Evolutionary conservation across 768 basidiomycete genomes (phyloP).

Genomic region (Trametes gibbosa): DNA sequence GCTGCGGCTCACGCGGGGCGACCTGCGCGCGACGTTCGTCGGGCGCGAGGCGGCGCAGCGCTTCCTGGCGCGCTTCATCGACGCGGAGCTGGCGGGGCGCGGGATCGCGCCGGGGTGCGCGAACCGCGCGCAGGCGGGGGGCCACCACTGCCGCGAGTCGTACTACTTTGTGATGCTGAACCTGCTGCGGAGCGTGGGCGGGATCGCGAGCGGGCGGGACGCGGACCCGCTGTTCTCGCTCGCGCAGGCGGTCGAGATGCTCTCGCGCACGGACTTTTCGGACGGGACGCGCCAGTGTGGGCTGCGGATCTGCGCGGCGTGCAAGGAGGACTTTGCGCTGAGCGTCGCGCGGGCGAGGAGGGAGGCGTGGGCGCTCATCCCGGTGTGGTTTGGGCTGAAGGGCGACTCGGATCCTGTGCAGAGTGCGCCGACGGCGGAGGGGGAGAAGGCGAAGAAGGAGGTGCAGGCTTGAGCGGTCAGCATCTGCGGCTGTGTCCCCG

Average conservation of each 20-base stretch:
- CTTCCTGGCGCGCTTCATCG: constrained; percentile 60
- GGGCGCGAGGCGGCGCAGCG: constrained; percentile 67
- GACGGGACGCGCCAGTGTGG: constrained; percentile 56
- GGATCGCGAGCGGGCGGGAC: constrained; percentile 69
- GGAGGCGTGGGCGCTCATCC: constrained; percentile 61
- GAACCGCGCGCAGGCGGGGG: constrained; percentile 36
- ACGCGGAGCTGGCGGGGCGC: constrained; percentile 50
- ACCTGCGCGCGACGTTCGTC: constrained; percentile 44
- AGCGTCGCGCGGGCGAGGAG: constrained; percentile 45
- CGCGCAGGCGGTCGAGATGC: constrained; percentile 67
- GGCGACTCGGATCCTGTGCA: too few species aligned
- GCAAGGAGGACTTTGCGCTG: constrained; percentile 46
- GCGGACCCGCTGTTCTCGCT: constrained; percentile 74
- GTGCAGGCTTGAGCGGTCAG: not conserved
- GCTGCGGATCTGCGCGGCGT: constrained; percentile 51
- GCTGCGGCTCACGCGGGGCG: constrained; percentile 35
- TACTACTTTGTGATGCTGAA: constrained; percentile 79
- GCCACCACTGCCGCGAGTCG: constrained; percentile 56
- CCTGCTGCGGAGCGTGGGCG: constrained; percentile 64
- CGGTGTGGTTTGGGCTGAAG: constrained; percentile 60
- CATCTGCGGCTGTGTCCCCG: too few species aligned
- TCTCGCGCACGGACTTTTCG: constrained; percentile 66
- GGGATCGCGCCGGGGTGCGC: constrained; percentile 48
- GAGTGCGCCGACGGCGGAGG: not conserved
- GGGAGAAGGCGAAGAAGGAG: not conserved